phyloP scores from a whole-genome alignment of 2,329 filamentous ascomycete genomes.

The Cladophialophora immunda region DNA sequence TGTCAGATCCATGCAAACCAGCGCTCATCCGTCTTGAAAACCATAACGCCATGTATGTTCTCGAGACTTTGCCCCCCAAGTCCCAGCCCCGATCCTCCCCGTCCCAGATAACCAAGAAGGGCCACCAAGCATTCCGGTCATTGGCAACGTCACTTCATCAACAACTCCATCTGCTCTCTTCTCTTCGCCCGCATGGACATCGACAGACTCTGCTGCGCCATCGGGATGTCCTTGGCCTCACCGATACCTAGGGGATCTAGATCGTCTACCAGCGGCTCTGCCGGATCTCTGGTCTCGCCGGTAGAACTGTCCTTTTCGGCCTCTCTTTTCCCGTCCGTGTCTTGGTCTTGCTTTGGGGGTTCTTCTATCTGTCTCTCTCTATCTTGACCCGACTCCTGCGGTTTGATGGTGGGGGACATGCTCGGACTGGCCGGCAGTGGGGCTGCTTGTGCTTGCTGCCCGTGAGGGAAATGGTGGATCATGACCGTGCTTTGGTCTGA shows the following conservation, averaged over 20 bases:
- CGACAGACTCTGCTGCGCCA: slow-evolving; percentile 29
- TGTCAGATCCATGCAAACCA: neutral
- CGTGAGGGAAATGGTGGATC: slow-evolving; percentile 12
- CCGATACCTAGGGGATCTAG: slow-evolving; percentile 41
- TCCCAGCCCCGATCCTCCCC: neutral
- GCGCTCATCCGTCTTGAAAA: neutral
- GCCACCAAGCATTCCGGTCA: neutral
- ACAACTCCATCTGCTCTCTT: slow-evolving; percentile 38
- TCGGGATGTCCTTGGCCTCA: slow-evolving; percentile 37
- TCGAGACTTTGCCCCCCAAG: neutral
- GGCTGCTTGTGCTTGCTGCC: neutral
- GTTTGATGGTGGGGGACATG: neutral
- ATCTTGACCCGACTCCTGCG: neutral
- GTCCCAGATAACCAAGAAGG: neutral
- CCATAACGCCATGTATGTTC: neutral
- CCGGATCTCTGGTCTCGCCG: neutral
- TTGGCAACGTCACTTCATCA: slow-evolving; percentile 33
- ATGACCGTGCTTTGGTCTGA: slow-evolving; percentile 23
- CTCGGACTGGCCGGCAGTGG: slow-evolving; percentile 7
- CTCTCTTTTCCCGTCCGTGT: neutral
- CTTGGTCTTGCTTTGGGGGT: neutral
- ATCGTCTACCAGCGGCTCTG: slow-evolving; percentile 33
- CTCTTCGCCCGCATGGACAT: slow-evolving; percentile 34
- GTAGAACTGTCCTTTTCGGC: neutral
- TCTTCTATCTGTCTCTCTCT: neutral